Percentiles rank a stretch among this genome's conserved stretches.
Conservation (phyloP, 345 rosid species). For the Psidium friedrichsthalianum region DNA sequence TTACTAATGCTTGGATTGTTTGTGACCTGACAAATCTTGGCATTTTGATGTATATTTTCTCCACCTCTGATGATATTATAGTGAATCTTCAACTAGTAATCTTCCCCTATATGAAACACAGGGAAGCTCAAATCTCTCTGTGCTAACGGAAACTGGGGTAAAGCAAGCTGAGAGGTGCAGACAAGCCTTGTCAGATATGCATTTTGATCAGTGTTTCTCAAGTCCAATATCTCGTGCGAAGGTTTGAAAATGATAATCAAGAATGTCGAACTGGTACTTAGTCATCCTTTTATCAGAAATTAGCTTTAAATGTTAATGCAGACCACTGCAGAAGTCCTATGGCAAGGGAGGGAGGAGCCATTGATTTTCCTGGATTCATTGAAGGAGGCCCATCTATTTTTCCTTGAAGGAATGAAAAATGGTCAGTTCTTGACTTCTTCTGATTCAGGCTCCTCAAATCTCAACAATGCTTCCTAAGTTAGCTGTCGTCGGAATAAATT, state of each 20-base stretch:
- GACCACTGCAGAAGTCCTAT: constrained; percentile 50
- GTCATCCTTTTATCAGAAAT: not conserved
- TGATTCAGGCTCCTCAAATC: not conserved
- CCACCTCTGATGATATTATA: not conserved
- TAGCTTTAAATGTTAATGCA: constrained; percentile 7
- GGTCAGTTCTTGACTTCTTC: constrained; percentile 21
- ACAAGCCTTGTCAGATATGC: constrained; percentile 24
- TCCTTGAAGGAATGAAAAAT: constrained; percentile 69
- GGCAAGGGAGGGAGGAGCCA: constrained; percentile 48
- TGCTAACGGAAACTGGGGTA: constrained; percentile 50
- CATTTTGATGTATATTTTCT: not conserved
- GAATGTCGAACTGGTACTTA: not conserved
- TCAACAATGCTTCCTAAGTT: not conserved
- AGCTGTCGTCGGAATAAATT: fast-evolving
- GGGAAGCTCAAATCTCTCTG: constrained; percentile 60
- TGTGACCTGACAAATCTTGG: not conserved
- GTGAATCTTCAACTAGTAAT: not conserved
- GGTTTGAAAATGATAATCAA: constrained; percentile 12
- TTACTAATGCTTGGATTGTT: not conserved
- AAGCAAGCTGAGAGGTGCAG: constrained; percentile 50
- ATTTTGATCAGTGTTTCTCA: constrained; percentile 45
- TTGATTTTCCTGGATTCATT: constrained; percentile 50
- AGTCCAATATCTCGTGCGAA: constrained; percentile 61
- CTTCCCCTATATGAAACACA: not conserved
- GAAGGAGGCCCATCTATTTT: constrained; percentile 51